A percentile compares a stretch with the other conserved stretches of the same genome.
These are phyloP conservation scores for Tulasnella sp. DNA, from an alignment of 768 basidiomycete species.

Conservation along the genomic window DNA sequence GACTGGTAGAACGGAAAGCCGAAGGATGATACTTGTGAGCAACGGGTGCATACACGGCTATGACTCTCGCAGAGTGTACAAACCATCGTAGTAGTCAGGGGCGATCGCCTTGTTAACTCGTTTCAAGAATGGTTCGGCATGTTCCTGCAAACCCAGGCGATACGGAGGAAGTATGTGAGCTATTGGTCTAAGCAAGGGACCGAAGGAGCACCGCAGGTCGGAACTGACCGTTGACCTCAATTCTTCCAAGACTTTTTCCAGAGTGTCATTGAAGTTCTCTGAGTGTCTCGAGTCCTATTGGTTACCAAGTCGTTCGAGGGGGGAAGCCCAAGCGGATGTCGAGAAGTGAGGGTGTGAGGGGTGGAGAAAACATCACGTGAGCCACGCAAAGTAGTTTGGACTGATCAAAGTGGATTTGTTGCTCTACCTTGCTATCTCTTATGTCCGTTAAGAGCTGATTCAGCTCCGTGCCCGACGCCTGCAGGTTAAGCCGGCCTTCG, in stretches of 20 bases:
- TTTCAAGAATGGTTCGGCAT: slow-evolving; percentile 89
- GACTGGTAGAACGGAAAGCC: slow-evolving; percentile 48
- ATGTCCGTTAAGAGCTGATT: slow-evolving; percentile 77
- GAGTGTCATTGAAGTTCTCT: slow-evolving; percentile 89
- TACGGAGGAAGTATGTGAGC: slow-evolving; percentile 18
- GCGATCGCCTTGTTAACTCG: slow-evolving; percentile 87
- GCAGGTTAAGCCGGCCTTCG: slow-evolving; percentile 65
- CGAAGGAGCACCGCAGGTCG: slow-evolving; percentile 5
- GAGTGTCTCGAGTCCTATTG: slow-evolving; percentile 62
- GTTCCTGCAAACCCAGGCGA: slow-evolving; percentile 61
- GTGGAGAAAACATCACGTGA: slow-evolving; percentile 30
- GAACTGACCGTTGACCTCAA: slow-evolving; percentile 59
- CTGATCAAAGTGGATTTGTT: slow-evolving; percentile 11
- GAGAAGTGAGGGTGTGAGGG: slow-evolving; percentile 15
- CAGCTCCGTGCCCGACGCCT: slow-evolving; percentile 64
- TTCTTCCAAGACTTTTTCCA: slow-evolving; percentile 84
- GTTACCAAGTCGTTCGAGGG: neutral
- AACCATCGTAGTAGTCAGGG: slow-evolving; percentile 62
- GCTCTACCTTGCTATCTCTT: slow-evolving; percentile 73
- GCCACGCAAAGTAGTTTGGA: slow-evolving; percentile 40
- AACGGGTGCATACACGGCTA: neutral
- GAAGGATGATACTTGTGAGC: neutral
- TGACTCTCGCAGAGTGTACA: slow-evolving; percentile 12
- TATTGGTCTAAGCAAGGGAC: slow-evolving; percentile 22
- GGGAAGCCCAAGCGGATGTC: neutral